These are phyloP conservation scores for Coemansia sp. DNA, from an alignment of 192 early-diverging fungal genomes.

Conservation along the genomic window DNA sequence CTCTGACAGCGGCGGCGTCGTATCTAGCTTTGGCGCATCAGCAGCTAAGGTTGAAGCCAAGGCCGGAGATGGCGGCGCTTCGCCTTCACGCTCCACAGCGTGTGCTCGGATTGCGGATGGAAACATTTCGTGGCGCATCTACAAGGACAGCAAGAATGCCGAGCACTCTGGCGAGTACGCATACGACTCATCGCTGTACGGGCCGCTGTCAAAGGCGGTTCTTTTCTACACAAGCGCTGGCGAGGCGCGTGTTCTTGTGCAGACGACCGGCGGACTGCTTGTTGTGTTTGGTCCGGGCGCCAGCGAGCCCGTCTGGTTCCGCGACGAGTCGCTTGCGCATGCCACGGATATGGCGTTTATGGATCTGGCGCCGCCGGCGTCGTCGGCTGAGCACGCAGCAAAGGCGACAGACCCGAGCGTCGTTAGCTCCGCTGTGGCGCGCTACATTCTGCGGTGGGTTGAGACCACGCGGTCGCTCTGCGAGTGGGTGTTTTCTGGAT, in stretches of 20 bases:
- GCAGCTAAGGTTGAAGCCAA: neutral
- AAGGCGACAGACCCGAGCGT: constrained; percentile 55
- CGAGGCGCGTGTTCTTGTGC: constrained; percentile 51
- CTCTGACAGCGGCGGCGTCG: constrained; percentile 14
- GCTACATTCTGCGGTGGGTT: constrained; percentile 67
- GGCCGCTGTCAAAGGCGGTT: constrained; percentile 28
- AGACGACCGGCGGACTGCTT: constrained; percentile 64
- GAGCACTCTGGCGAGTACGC: constrained; percentile 22
- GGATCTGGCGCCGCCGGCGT: constrained; percentile 71
- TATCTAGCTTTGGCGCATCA: constrained; percentile 3
- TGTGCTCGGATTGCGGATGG: constrained; percentile 15
- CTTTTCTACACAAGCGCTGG: constrained; percentile 13
- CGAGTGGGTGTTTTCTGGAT: constrained; percentile 55
- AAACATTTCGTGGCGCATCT: constrained; percentile 28
- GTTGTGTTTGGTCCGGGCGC: constrained; percentile 52
- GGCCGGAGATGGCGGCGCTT: neutral
- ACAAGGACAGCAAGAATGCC: constrained; percentile 16
- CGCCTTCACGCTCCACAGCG: constrained; percentile 5
- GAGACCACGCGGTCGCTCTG: constrained; percentile 38
- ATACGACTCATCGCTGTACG: constrained; percentile 46
- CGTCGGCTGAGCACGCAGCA: constrained; percentile 40
- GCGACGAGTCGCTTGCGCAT: constrained; percentile 83
- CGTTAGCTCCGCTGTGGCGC: constrained; percentile 58
- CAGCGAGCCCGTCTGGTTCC: constrained; percentile 67
- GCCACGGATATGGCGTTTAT: constrained; percentile 70